These are phyloP conservation scores for Ophiostoma sp. DNA, from an alignment of 2,329 filamentous ascomycete genomes.

Conservation along the genomic window DNA sequence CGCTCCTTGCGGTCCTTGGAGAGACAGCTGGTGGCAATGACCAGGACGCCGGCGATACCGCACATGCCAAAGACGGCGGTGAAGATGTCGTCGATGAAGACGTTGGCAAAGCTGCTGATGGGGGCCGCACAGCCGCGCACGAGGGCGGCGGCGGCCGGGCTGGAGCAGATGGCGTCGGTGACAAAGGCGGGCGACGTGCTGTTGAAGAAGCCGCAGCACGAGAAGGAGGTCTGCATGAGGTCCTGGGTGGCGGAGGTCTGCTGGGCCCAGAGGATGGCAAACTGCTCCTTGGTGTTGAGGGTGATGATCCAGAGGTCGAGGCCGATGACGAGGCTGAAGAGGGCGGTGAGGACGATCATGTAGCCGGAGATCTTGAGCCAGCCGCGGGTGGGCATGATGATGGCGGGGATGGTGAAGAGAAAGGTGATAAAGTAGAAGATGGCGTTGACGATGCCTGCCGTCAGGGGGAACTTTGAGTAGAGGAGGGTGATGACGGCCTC, in stretches of 20 bases:
- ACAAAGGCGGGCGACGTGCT: constrained; percentile 67
- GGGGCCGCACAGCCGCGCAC: constrained; percentile 64
- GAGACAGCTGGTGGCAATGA: constrained; percentile 68
- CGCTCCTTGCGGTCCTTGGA: constrained; percentile 76
- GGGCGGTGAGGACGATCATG: constrained; percentile 54
- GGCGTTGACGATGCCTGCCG: constrained; percentile 66
- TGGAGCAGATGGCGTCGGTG: constrained; percentile 62
- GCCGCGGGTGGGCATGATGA: constrained; percentile 60
- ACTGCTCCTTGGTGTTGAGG: constrained; percentile 58
- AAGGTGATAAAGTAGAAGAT: constrained; percentile 68
- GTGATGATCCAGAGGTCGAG: constrained; percentile 69
- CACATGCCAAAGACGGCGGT: constrained; percentile 76
- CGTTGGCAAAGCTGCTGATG: constrained; percentile 64
- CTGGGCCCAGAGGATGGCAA: constrained; percentile 55
- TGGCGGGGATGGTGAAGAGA: constrained; percentile 62
- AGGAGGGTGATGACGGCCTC: constrained; percentile 49
- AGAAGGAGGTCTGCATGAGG: constrained; percentile 66
- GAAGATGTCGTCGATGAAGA: constrained; percentile 69
- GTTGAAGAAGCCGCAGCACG: constrained; percentile 77
- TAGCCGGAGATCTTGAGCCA: constrained; percentile 68
- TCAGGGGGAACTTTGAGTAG: constrained; percentile 50
- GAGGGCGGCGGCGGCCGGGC: constrained; percentile 63
- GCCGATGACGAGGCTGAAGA: constrained; percentile 63
- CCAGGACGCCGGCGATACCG: constrained; percentile 61
- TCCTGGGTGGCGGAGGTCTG: constrained; percentile 56